Conservation (phyloP, 768 basidiomycete species). For the Pleurotus cornucopiae region DNA sequence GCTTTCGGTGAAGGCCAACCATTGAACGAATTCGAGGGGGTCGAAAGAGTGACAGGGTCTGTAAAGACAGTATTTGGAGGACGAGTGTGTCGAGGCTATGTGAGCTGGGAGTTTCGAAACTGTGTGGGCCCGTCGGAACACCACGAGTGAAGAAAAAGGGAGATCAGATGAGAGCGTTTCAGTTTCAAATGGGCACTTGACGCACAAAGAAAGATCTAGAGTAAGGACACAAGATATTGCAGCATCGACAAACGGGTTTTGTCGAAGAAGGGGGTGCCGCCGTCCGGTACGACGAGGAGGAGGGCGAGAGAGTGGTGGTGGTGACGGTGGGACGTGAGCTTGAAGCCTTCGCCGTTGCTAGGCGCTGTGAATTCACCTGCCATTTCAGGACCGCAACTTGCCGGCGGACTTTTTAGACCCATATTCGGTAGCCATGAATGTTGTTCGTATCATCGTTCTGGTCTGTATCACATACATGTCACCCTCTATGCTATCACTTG, state of each 20-base stretch:
- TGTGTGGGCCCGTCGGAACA: too few relatives aligned
- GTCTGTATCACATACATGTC: too few relatives aligned
- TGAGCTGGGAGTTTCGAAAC: background rate
- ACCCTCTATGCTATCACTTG: too few relatives aligned
- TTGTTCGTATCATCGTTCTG: too few relatives aligned
- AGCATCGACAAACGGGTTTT: background rate
- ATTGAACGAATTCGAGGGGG: background rate
- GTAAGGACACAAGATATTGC: background rate
- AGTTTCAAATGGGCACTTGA: too few relatives aligned
- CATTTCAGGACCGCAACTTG: background rate
- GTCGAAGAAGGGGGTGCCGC: background rate
- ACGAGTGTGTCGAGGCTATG: background rate
- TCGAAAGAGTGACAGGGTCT: conserved; percentile 7
- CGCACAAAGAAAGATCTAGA: background rate
- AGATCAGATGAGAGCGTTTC: too few relatives aligned
- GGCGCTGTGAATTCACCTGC: conserved; percentile 2
- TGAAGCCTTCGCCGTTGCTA: background rate
- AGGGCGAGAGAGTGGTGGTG: background rate
- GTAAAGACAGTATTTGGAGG: background rate
- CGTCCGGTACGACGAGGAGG: conserved; percentile 4
- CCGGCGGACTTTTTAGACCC: background rate
- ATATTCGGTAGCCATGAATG: too few relatives aligned
- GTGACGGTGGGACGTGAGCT: background rate
- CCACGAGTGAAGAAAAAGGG: too few relatives aligned
- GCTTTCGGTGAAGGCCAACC: conserved; percentile 3